phyloP scores from a whole-genome alignment of 805 yeast species.

The Kodamaea lidongshanica region DNA sequence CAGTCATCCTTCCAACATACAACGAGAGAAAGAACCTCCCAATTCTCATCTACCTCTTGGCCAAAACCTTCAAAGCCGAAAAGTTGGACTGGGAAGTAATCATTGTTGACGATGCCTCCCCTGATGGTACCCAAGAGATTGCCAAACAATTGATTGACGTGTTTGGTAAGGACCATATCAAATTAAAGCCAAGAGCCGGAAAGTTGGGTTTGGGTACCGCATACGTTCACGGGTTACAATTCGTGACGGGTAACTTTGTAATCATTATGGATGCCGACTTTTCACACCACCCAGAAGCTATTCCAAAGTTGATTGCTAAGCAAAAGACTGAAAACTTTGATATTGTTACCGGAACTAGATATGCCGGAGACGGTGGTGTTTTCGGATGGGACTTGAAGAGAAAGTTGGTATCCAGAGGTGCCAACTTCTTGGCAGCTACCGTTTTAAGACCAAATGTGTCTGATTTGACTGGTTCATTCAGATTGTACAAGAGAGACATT shows the following conservation, averaged over 20 bases:
- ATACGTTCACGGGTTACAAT: constrained; percentile 69
- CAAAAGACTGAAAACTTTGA: constrained; percentile 49
- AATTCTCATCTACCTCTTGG: constrained; percentile 61
- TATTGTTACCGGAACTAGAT: constrained; percentile 58
- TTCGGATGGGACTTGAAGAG: constrained; percentile 81
- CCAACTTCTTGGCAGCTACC: constrained; percentile 69
- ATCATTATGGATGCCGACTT: constrained; percentile 83
- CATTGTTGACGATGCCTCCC: constrained; percentile 74
- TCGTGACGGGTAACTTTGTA: constrained; percentile 65
- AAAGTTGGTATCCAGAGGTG: constrained; percentile 72
- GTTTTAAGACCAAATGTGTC: constrained; percentile 66
- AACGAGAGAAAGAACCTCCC: constrained; percentile 64
- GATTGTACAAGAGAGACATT: constrained; percentile 66
- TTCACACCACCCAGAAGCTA: constrained; percentile 76
- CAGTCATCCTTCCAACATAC: constrained; percentile 72
- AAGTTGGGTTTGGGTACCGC: constrained; percentile 79
- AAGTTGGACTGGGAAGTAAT: constrained; percentile 68
- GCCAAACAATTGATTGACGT: constrained; percentile 54
- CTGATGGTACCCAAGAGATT: constrained; percentile 74
- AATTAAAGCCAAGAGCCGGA: constrained; percentile 66
- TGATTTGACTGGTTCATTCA: constrained; percentile 72
- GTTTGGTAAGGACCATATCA: constrained; percentile 56
- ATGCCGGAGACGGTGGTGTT: constrained; percentile 77
- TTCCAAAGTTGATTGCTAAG: constrained; percentile 65
- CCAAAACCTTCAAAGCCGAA: constrained; percentile 56